phyloP scores from a whole-genome alignment of 139 green algal genomes.

The Asterochloris sp. region DNA sequence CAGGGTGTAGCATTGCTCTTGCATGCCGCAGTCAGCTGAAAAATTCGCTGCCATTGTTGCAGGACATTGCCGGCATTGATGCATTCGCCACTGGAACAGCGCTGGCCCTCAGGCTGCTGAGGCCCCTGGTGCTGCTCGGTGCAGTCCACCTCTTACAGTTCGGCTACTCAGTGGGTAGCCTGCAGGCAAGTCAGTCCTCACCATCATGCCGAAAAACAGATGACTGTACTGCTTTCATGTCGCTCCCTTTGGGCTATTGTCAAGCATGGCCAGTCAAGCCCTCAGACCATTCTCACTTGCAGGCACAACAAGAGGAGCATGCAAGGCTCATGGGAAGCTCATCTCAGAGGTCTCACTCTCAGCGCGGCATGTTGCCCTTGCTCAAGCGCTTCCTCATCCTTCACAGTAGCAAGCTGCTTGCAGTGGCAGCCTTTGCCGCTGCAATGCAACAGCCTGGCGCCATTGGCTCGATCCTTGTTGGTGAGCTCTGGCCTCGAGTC shows the following conservation, averaged over 20 bases:
- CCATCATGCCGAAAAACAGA: neutral
- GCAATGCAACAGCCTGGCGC: constrained; percentile 34
- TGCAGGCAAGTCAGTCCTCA: constrained; percentile 12
- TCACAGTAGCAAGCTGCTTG: constrained; percentile 36
- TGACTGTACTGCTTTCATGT: neutral
- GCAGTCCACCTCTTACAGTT: constrained; percentile 28
- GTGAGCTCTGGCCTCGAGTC: constrained; percentile 1
- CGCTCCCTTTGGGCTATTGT: neutral
- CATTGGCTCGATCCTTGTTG: constrained; percentile 28
- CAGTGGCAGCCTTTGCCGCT: constrained; percentile 28
- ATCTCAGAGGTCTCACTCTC: neutral
- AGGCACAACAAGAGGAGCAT: neutral
- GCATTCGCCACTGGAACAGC: neutral
- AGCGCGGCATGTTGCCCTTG: neutral
- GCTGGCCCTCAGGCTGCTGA: constrained; percentile 28
- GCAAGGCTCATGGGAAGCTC: neutral
- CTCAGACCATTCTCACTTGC: neutral
- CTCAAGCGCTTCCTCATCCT: constrained; percentile 34
- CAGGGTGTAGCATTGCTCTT: no score
- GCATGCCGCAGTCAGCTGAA: no score
- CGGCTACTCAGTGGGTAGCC: constrained; percentile 19
- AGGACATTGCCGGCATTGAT: constrained; percentile 25
- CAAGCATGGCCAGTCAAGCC: neutral
- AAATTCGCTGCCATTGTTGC: neutral
- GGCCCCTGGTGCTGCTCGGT: constrained; percentile 28